Percentiles rank a stretch among this genome's conserved stretches.
These are phyloP conservation scores for Achaetomium macrosporum DNA, from an alignment of 2,329 filamentous ascomycete species.

Conservation along the genomic window DNA sequence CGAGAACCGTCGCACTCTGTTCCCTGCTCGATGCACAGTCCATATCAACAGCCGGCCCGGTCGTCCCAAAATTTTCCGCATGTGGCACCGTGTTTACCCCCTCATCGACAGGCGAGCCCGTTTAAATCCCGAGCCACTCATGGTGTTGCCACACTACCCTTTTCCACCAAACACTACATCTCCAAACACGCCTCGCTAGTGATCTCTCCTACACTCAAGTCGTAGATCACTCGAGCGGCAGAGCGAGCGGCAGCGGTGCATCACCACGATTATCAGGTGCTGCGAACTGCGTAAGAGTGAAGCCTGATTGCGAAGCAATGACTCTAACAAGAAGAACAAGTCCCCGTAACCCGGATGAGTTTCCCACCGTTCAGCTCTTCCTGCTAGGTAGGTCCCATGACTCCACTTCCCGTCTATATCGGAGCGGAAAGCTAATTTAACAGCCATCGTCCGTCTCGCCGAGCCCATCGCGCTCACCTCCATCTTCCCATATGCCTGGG, in stretches of 20 bases:
- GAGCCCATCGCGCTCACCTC: conserved; percentile 91
- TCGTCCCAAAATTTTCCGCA: conserved; percentile 4
- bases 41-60: conserved; percentile 10
- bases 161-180: not conserved
- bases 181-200: not conserved
- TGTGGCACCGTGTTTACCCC: conserved; percentile 1
- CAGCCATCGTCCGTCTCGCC: conserved; percentile 86
- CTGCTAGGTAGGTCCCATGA: conserved; percentile 64
- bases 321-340: conserved; percentile 45
- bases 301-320: conserved; percentile 39
- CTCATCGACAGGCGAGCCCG: not conserved
- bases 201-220: not conserved
- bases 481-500: conserved; percentile 89
- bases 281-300: conserved; percentile 11
- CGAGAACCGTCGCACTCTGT: not conserved
- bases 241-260: not conserved
- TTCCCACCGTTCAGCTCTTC: conserved; percentile 77
- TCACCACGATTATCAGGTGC: not conserved
- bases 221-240: not conserved
- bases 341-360: conserved; percentile 62
- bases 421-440: not conserved
- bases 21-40: conserved; percentile 3
- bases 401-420: too few relatives aligned
- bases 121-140: not conserved
- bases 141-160: not conserved